A percentile compares a stretch with the other conserved stretches of the same genome.
These are phyloP conservation scores for Penicillium paxilli DNA, from an alignment of 495 filamentous ascomycete genomes.

Conservation along the genomic window DNA sequence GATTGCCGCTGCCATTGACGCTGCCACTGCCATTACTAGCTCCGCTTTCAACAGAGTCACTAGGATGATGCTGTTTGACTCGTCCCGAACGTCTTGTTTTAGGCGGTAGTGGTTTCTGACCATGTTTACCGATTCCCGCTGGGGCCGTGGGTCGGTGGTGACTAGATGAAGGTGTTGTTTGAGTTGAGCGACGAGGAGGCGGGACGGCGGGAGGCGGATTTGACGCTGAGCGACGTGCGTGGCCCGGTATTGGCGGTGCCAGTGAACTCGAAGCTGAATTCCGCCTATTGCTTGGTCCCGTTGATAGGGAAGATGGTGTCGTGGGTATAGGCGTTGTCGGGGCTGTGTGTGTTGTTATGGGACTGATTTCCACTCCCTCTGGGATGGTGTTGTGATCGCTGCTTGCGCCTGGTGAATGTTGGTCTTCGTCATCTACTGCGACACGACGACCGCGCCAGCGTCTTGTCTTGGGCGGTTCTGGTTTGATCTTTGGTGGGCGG, in stretches of 20 bases:
- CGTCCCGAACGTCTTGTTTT: constrained; percentile 41
- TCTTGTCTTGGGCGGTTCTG: constrained; percentile 44
- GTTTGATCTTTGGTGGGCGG: constrained; percentile 38
- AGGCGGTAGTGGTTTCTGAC: constrained; percentile 38
- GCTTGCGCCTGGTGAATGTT: constrained; percentile 23
- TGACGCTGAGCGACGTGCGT: constrained; percentile 36
- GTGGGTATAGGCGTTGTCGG: constrained; percentile 10
- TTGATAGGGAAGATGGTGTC: constrained; percentile 3
- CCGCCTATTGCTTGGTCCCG: constrained; percentile 16
- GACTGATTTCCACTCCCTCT: constrained; percentile 26
- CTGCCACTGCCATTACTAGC: constrained; percentile 20
- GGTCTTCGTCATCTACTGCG: constrained; percentile 24
- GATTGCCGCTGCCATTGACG: no score
- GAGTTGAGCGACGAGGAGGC: constrained; percentile 36
- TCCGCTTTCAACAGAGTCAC: constrained; percentile 25
- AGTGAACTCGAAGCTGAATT: constrained; percentile 33
- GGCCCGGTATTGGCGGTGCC: constrained; percentile 21
- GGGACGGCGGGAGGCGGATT: constrained; percentile 43
- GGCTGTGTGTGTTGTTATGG: constrained; percentile 20
- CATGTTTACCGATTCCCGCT: constrained; percentile 21
- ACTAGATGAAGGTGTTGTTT: constrained; percentile 23
- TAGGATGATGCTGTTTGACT: constrained; percentile 26
- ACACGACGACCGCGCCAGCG: constrained; percentile 42
- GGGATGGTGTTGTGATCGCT: constrained; percentile 32
- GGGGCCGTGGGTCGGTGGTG: constrained; percentile 26